phyloP scores from a whole-genome alignment of 202 grass and related monocot genomes.

The Eragrostis tef region DNA sequence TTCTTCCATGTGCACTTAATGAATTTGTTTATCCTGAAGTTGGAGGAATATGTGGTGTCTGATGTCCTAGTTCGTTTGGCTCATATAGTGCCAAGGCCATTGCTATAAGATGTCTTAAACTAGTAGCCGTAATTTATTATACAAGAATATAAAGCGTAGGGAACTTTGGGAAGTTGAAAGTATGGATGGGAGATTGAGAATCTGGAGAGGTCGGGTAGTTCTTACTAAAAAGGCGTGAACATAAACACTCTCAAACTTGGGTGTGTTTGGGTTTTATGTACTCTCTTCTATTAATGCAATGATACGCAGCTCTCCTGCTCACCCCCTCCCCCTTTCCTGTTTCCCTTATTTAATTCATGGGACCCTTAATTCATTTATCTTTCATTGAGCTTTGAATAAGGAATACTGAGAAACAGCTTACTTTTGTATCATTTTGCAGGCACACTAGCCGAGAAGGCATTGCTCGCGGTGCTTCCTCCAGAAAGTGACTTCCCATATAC shows the following conservation, averaged over 20 bases:
- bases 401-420: not conserved
- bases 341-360: conserved; percentile 29
- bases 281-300: no score
- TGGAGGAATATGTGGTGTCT: conserved; percentile 12
- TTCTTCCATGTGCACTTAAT: conserved; percentile 33
- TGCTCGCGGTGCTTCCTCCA: conserved; percentile 92
- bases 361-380: not conserved
- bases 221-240: no score
- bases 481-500: conserved; percentile 94
- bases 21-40: conserved; percentile 11
- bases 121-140: no score
- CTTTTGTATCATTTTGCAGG: conserved; percentile 56
- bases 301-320: no score
- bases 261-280: no score
- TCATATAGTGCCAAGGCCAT: not conserved
- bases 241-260: no score
- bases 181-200: no score
- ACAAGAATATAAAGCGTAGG: no score
- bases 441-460: conserved; percentile 92
- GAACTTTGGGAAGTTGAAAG: no score
- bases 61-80: not conserved
- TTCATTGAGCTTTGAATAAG: no score
- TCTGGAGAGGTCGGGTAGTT: no score
- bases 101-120: not conserved
- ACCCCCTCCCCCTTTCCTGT: not conserved